These are phyloP conservation scores for Brassica balearica DNA, from an alignment of 441 rosid species.

Conservation along the genomic window DNA sequence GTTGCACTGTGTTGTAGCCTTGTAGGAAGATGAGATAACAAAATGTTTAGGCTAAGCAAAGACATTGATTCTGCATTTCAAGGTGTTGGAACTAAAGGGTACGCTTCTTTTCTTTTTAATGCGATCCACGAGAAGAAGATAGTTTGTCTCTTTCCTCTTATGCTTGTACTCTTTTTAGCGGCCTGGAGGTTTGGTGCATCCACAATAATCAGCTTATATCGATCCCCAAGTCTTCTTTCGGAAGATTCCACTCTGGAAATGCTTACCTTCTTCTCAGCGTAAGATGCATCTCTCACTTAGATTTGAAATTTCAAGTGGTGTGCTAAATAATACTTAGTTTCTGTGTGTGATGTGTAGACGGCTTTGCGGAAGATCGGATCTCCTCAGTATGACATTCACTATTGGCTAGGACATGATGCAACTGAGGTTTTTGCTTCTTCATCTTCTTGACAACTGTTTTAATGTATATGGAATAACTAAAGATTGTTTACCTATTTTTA, in stretches of 20 bases:
- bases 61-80: constrained; percentile 63
- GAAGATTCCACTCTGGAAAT: constrained; percentile 79
- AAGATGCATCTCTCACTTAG: constrained; percentile 37
- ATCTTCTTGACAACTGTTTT: no score
- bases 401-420: constrained; percentile 82
- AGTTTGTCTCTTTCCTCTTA: background rate
- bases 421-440: constrained; percentile 43
- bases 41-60: constrained; percentile 54
- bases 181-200: constrained; percentile 84
- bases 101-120: constrained; percentile 36
- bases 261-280: constrained; percentile 73
- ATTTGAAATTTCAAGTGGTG: background rate
- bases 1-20: constrained; percentile 1
- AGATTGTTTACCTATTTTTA: constrained; percentile 1
- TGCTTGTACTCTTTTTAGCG: constrained; percentile 54
- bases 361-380: constrained; percentile 58
- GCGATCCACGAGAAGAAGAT: constrained; percentile 4
- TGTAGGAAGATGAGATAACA: constrained; percentile 32
- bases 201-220: constrained; percentile 59
- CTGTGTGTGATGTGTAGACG: constrained; percentile 51
- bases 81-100: constrained; percentile 73
- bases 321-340: background rate
- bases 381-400: constrained; percentile 73
- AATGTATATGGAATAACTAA: no score
- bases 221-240: constrained; percentile 63